These are phyloP conservation scores for Cercospora zeina DNA, from an alignment of 2,329 filamentous ascomycete genomes.

Conservation along the genomic window DNA sequence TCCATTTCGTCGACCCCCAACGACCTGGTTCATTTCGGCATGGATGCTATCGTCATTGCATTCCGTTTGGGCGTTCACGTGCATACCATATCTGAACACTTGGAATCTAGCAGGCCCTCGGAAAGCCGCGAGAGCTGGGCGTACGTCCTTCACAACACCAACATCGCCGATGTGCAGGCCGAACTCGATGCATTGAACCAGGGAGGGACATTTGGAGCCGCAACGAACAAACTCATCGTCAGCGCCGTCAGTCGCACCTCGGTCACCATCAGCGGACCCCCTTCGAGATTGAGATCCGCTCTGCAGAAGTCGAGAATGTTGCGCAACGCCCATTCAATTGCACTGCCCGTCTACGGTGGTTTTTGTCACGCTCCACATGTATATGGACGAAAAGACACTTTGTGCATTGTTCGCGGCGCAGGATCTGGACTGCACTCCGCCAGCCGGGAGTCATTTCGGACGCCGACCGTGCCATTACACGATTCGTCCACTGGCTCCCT, in stretches of 20 bases:
- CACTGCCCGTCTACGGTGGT: conserved; percentile 35
- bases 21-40: conserved; percentile 46
- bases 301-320: conserved; percentile 28
- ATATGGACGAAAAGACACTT: conserved; percentile 21
- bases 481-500: too few species aligned
- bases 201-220: background rate
- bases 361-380: conserved; percentile 39
- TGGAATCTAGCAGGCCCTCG: conserved; percentile 40
- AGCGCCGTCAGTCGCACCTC: conserved; percentile 28
- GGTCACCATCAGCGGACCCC: conserved; percentile 40
- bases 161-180: background rate
- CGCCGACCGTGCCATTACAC: too few species aligned
- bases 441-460: too few species aligned
- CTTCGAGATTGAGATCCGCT: conserved; percentile 35
- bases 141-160: background rate
- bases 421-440: too few species aligned
- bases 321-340: too few species aligned
- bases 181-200: background rate
- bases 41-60: conserved; percentile 47
- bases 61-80: conserved; percentile 53
- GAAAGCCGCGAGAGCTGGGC: background rate
- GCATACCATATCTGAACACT: conserved; percentile 45
- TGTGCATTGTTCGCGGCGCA: background rate
- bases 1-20: conserved; percentile 44
- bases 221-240: background rate